phyloP scores from a whole-genome alignment of 1,139 yeast species.

The Diutina neorugosa region DNA sequence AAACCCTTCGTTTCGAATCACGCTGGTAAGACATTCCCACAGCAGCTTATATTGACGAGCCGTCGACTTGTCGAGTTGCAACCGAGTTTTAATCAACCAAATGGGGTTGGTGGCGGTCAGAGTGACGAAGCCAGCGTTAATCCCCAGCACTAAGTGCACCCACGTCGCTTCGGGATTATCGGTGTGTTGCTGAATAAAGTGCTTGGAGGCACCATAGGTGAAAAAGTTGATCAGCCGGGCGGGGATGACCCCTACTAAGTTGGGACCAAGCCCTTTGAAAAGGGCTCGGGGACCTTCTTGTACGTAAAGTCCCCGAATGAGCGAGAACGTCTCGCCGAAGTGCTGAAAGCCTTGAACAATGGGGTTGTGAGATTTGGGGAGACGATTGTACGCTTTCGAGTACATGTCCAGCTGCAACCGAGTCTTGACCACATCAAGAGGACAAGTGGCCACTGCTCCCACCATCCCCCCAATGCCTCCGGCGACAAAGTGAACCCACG shows the following conservation, averaged over 20 bases:
- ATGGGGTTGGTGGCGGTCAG: constrained; percentile 99
- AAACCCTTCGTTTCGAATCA: constrained; percentile 67
- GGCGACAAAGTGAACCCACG: constrained; percentile 96
- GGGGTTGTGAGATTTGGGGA: constrained; percentile 30
- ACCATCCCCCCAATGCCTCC: constrained; percentile 98
- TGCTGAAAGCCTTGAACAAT: constrained; percentile 46
- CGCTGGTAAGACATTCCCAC: constrained; percentile 68
- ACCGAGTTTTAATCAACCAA: constrained; percentile 91
- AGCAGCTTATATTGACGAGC: constrained; percentile 67
- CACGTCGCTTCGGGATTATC: constrained; percentile 75
- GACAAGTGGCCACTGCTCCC: constrained; percentile 89
- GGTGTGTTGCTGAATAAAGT: constrained; percentile 48
- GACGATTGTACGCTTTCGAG: constrained; percentile 25
- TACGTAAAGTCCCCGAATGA: constrained; percentile 53
- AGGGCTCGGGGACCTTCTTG: constrained; percentile 78
- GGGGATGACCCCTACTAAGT: constrained; percentile 95
- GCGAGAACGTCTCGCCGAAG: constrained; percentile 71
- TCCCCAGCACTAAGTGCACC: constrained; percentile 83
- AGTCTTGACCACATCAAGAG: constrained; percentile 93
- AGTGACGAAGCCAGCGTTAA: constrained; percentile 87
- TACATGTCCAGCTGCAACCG: constrained; percentile 84
- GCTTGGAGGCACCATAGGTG: constrained; percentile 89
- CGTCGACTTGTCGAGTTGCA: constrained; percentile 72
- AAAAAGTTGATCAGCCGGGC: constrained; percentile 95
- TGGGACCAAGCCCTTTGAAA: constrained; percentile 93